Conservation (phyloP, 352 stramenopile genomes). For the Thalassiosira hispida region DNA sequence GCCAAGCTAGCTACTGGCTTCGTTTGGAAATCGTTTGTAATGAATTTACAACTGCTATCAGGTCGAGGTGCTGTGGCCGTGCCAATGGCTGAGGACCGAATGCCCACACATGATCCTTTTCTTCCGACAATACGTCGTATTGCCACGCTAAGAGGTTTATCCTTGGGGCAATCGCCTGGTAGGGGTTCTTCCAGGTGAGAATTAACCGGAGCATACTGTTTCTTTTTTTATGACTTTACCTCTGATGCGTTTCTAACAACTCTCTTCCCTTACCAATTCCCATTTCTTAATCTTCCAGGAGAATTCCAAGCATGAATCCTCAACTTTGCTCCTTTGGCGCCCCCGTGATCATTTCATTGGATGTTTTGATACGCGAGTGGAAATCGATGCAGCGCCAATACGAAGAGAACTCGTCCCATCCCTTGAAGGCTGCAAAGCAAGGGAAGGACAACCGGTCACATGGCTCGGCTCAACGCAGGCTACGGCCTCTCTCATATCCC, state of each 20-base stretch:
- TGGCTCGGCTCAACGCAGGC: slow-evolving; percentile 23
- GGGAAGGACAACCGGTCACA: slow-evolving; percentile 18
- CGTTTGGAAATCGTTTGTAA: slow-evolving; percentile 59
- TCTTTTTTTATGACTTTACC: too few relatives aligned
- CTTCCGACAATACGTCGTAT: slow-evolving; percentile 39
- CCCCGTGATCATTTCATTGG: slow-evolving; percentile 48
- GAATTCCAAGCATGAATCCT: slow-evolving; percentile 30
- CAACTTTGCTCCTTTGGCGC: slow-evolving; percentile 15
- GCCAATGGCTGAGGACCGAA: slow-evolving; percentile 27
- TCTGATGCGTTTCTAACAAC: too few relatives aligned
- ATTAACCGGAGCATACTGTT: background rate
- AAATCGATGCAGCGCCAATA: slow-evolving; percentile 38
- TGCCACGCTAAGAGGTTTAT: slow-evolving; percentile 41
- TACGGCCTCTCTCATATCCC: slow-evolving; percentile 18
- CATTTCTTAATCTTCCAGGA: slow-evolving; percentile 21
- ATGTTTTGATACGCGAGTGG: slow-evolving; percentile 58
- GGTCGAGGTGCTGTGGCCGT: slow-evolving; percentile 40
- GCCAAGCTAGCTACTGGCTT: slow-evolving; percentile 55
- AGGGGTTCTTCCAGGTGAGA: slow-evolving; percentile 39
- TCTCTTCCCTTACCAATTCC: too few relatives aligned
- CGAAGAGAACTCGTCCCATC: slow-evolving; percentile 48
- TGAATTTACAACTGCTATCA: slow-evolving; percentile 49
- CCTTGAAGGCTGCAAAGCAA: slow-evolving; percentile 31
- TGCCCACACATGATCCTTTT: slow-evolving; percentile 52
- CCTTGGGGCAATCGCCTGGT: slow-evolving; percentile 27